Percentiles rank a stretch among this genome's conserved stretches.
Evolutionary conservation across 23 red algal species (phyloP).

Genomic region (Gracilariopsis chorda): DNA sequence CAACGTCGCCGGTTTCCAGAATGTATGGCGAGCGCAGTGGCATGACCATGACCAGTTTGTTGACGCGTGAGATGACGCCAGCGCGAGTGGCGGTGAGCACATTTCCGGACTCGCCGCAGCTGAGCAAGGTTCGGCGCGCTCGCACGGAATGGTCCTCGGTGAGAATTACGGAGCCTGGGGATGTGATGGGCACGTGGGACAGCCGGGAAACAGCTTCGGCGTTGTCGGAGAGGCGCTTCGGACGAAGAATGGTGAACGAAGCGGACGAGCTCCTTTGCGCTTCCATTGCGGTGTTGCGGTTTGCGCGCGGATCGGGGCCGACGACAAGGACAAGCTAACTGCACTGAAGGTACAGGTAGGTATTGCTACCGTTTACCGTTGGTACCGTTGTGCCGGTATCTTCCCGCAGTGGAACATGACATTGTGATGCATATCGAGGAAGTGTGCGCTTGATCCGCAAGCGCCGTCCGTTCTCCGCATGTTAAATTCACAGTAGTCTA

Average conservation of each 20-base stretch:
- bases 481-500: no score
- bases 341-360: no score
- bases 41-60: slow-evolving; percentile 91
- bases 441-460: no score
- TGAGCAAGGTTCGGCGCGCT: slow-evolving; percentile 40
- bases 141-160: slow-evolving; percentile 54
- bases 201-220: slow-evolving; percentile 9
- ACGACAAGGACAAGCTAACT: no score
- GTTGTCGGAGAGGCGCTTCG: not conserved
- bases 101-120: slow-evolving; percentile 3
- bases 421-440: no score
- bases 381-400: no score
- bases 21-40: slow-evolving; percentile 82
- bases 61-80: slow-evolving; percentile 86
- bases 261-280: no score
- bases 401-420: no score
- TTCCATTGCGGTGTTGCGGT: no score
- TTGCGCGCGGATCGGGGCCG: no score
- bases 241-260: slow-evolving; percentile 11
- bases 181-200: slow-evolving; percentile 57
- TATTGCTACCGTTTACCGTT: no score
- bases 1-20: slow-evolving; percentile 94
- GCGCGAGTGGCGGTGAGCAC: slow-evolving; percentile 81
- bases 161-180: slow-evolving; percentile 40
- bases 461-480: no score